These are phyloP conservation scores for Penicillium cosmopolitanum DNA, from an alignment of 495 filamentous ascomycete species.

Conservation along the genomic window DNA sequence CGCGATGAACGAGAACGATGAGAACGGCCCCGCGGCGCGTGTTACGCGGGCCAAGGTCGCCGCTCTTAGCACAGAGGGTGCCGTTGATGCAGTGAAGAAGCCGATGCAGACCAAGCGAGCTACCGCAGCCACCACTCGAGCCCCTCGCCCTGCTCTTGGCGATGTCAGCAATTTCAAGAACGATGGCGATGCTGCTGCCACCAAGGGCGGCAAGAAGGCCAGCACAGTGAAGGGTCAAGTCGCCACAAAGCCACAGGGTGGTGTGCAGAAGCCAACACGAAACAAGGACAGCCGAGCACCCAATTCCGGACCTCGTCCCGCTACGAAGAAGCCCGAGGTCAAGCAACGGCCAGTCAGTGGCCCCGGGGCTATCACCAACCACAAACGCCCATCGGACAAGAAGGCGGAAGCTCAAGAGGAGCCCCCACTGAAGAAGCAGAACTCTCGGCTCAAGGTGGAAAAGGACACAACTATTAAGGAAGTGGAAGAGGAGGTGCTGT, in stretches of 20 bases:
- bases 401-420: conserved; percentile 56
- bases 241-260: conserved; percentile 59
- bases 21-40: conserved; percentile 79
- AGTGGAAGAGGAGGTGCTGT: not conserved
- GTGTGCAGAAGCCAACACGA: conserved; percentile 20
- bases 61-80: conserved; percentile 63
- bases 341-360: conserved; percentile 78
- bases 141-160: conserved; percentile 69
- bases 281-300: conserved; percentile 64
- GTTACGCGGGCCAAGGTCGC: conserved; percentile 86
- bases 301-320: conserved; percentile 65
- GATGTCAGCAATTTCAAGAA: conserved; percentile 94
- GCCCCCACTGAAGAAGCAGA: conserved; percentile 58
- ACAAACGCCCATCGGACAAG: conserved; percentile 57
- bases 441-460: conserved; percentile 27
- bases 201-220: conserved; percentile 73
- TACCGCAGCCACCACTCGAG: conserved; percentile 52
- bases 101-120: conserved; percentile 76
- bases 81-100: conserved; percentile 66
- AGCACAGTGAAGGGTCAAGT: not conserved
- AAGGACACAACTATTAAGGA: not conserved
- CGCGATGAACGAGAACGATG: conserved; percentile 89
- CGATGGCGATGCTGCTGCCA: conserved; percentile 54
- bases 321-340: conserved; percentile 63
- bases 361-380: conserved; percentile 62